A percentile compares a stretch with the other conserved stretches of the same genome.
Evolutionary conservation across 177 flowering plant species (phyloP).

Genomic region (Vitis hybrid): DNA sequence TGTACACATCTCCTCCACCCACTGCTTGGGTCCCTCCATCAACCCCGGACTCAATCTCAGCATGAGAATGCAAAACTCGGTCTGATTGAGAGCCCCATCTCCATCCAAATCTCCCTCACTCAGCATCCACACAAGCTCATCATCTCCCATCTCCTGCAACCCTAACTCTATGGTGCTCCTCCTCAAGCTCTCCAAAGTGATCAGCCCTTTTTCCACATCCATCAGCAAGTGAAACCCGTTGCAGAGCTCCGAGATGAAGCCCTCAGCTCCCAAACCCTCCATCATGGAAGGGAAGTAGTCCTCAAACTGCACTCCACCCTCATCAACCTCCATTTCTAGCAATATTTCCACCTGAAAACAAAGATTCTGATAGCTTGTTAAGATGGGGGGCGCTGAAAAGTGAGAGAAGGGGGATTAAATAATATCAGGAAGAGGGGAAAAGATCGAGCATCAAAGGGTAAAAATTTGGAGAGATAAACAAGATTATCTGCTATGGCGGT

Average conservation of each 20-base stretch:
- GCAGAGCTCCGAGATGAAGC: conserved; percentile 27
- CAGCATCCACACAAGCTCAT: conserved; percentile 27
- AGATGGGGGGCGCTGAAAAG: background rate
- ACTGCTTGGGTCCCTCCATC: conserved; percentile 18
- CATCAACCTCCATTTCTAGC: no score
- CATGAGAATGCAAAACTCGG: conserved; percentile 36
- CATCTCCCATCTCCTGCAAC: conserved; percentile 26
- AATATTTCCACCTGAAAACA: no score
- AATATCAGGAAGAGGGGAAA: background rate
- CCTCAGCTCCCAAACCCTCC: conserved; percentile 28
- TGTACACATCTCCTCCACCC: background rate
- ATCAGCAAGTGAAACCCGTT: conserved; percentile 28
- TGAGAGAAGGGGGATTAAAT: background rate
- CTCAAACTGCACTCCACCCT: background rate
- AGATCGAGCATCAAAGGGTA: background rate
- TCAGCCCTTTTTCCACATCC: conserved; percentile 28
- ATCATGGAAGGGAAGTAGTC: conserved; percentile 24
- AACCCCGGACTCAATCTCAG: conserved; percentile 32
- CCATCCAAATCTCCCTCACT: conserved; percentile 30
- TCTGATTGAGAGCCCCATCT: conserved; percentile 31
- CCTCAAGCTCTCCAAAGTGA: conserved; percentile 35
- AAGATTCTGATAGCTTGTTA: background rate
- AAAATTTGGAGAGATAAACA: background rate
- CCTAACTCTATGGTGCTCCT: conserved; percentile 21
- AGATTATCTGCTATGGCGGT: background rate